Conservation (phyloP, 2,329 filamentous ascomycete genomes). For the Incumbomyces lentus region DNA sequence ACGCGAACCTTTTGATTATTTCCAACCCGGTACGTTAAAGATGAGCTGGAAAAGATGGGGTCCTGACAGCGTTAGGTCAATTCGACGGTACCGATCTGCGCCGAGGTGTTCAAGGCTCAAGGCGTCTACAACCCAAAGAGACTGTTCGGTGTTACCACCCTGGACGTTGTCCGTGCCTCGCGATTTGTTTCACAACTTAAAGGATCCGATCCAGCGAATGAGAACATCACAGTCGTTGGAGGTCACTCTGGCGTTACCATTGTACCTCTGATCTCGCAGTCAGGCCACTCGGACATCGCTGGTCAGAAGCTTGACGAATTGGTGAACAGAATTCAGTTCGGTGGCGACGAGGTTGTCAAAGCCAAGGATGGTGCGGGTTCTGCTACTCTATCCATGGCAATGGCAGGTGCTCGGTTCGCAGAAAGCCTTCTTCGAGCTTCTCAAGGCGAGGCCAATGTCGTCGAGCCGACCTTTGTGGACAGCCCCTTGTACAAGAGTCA, state of each 20-base stretch:
- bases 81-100: conserved; percentile 95
- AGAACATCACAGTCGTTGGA: conserved; percentile 92
- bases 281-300: conserved; percentile 71
- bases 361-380: conserved; percentile 97
- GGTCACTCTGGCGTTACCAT: conserved; percentile 98
- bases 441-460: conserved; percentile 85
- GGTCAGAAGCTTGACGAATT: conserved; percentile 66
- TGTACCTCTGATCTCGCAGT: conserved; percentile 93
- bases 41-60: neutral
- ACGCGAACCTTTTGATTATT: conserved; percentile 95
- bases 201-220: conserved; percentile 76
- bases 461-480: conserved; percentile 96
- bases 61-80: conserved; percentile 53
- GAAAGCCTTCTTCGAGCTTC: conserved; percentile 88
- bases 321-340: conserved; percentile 93
- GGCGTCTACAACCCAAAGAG: conserved; percentile 99
- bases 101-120: conserved; percentile 89
- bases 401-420: conserved; percentile 77
- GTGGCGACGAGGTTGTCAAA: conserved; percentile 97
- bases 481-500: conserved; percentile 97
- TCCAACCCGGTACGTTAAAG: conserved; percentile 66
- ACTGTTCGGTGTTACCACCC: conserved; percentile 98
- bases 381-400: conserved; percentile 96
- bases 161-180: conserved; percentile 93
- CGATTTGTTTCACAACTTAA: conserved; percentile 97